Evolutionary conservation across 176 grass and related monocot species (phyloP).

Genomic region (Zea mays): Zm-B73-REFERENCE-NAM-5.0 NC_050100.1:18637001-18637500

Average conservation of each 20-base stretch:
- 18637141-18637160: too few species aligned
- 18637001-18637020: too few species aligned
- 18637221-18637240: conserved; percentile 93
- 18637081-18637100: too few species aligned
- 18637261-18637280: conserved; percentile 94
- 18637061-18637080: too few species aligned
- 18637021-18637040: too few species aligned
- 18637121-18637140: too few species aligned
- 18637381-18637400: conserved; percentile 67
- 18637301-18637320: conserved; percentile 80
- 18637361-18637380: conserved; percentile 55
- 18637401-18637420: conserved; percentile 85
- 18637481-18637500: conserved; percentile 78
- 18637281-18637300: conserved; percentile 88
- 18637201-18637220: conserved; percentile 51
- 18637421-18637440: conserved; percentile 82
- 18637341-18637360: conserved; percentile 66
- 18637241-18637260: conserved; percentile 90
- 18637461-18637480: conserved; percentile 81
- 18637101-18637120: too few species aligned
- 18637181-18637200: conserved; percentile 68
- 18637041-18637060: too few species aligned
- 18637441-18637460: conserved; percentile 82
- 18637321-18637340: conserved; percentile 72
- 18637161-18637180: conserved; percentile 66